A percentile compares a stretch with the other conserved stretches of the same genome.
phyloP scores from a whole-genome alignment of 2,329 filamentous ascomycete species.

The Polytolypa hystricis region DNA sequence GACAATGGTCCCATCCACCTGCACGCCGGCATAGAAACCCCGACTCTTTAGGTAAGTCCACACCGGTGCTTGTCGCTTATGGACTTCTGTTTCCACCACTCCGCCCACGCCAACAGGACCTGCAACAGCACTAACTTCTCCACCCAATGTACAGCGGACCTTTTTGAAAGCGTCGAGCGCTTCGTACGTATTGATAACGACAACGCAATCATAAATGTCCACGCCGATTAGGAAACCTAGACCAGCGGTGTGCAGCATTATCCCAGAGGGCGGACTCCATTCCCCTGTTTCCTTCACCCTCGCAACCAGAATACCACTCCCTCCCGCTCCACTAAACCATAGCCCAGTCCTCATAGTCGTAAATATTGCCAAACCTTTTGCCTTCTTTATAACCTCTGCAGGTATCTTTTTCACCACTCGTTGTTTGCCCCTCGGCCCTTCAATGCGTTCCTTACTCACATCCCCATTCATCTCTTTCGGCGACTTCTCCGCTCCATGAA shows the following conservation, averaged over 20 bases:
- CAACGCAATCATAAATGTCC: conserved; percentile 90
- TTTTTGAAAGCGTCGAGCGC: conserved; percentile 77
- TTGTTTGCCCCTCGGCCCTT: conserved; percentile 49
- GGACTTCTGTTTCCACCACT: conserved; percentile 56
- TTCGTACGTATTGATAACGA: conserved; percentile 79
- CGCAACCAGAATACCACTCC: conserved; percentile 76
- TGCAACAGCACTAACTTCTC: conserved; percentile 64
- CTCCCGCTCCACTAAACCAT: conserved; percentile 84
- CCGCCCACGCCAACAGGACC: conserved; percentile 71
- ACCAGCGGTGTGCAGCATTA: conserved; percentile 79
- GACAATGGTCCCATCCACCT: conserved; percentile 76
- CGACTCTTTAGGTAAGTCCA: conserved; percentile 84
- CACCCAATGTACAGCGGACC: conserved; percentile 66
- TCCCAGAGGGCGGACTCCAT: conserved; percentile 85
- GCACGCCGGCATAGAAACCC: conserved; percentile 77
- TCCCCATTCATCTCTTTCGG: not conserved
- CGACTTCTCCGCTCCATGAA: conserved; percentile 5
- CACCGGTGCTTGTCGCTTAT: conserved; percentile 58
- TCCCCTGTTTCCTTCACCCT: conserved; percentile 67
- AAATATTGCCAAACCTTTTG: conserved; percentile 84
- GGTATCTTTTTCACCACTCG: conserved; percentile 73
- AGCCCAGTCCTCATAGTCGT: conserved; percentile 90
- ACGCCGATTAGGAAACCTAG: conserved; percentile 84
- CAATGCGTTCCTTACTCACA: conserved; percentile 33
- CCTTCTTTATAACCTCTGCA: conserved; percentile 71